Percentiles rank a stretch among this genome's conserved stretches.
phyloP scores from a whole-genome alignment of 2,329 filamentous ascomycete genomes.

The Microcera coccophila region DNA sequence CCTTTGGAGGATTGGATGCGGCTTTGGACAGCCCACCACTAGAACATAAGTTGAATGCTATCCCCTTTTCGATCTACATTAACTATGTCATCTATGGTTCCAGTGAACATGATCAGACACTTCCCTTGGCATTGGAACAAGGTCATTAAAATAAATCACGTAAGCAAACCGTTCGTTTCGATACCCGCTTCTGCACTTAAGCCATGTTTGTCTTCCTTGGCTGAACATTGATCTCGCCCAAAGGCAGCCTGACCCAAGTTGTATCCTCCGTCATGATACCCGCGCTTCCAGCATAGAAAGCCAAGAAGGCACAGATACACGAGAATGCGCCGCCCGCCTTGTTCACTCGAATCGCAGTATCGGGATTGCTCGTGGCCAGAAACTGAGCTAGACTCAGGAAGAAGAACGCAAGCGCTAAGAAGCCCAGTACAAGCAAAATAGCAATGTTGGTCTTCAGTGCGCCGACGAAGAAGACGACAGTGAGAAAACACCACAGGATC shows the following conservation, averaged over 20 bases:
- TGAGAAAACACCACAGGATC: conserved; percentile 59
- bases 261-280: conserved; percentile 41
- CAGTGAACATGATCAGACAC: too few species aligned
- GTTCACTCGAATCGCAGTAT: conserved; percentile 42
- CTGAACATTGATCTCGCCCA: conserved; percentile 33
- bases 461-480: conserved; percentile 51
- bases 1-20: too few species aligned
- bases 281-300: conserved; percentile 39
- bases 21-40: too few species aligned
- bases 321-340: conserved; percentile 38
- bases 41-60: too few species aligned
- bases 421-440: conserved; percentile 56
- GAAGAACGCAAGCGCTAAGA: conserved; percentile 55
- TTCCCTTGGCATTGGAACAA: too few species aligned
- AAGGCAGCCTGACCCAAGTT: conserved; percentile 39
- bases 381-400: conserved; percentile 57
- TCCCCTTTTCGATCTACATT: too few species aligned
- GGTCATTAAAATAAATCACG: too few species aligned
- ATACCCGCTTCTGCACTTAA: conserved; percentile 4
- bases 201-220: conserved; percentile 22
- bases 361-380: conserved; percentile 34
- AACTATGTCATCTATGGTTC: too few species aligned
- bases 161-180: too few species aligned
- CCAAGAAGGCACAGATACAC: conserved; percentile 33
- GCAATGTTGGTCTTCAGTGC: conserved; percentile 56